Percentiles rank a stretch among this genome's conserved stretches.
Conservation (phyloP, 2,329 filamentous ascomycete genomes). For the Chaetomium sp. region DNA sequence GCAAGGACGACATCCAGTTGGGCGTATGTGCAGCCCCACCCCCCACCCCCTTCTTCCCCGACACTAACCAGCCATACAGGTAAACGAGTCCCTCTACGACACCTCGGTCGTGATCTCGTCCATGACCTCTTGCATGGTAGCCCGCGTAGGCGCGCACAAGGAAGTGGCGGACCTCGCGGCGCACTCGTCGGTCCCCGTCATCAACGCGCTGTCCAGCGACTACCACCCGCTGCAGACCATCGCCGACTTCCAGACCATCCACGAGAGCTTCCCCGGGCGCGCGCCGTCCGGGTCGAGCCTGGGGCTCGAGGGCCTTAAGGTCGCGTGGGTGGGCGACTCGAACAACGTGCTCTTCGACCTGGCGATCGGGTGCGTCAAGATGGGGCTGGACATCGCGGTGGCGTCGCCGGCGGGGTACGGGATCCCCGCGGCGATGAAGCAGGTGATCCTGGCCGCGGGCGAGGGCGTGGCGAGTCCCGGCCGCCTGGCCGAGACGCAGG, state of each 20-base stretch:
- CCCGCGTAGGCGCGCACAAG: slow-evolving; percentile 75
- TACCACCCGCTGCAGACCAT: slow-evolving; percentile 95
- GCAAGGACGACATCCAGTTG: slow-evolving; percentile 93
- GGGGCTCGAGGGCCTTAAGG: slow-evolving; percentile 79
- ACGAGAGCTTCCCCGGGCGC: slow-evolving; percentile 69
- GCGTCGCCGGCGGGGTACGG: slow-evolving; percentile 84
- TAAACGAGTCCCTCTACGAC: slow-evolving; percentile 94
- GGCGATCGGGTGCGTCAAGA: slow-evolving; percentile 82
- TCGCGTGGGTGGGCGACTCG: slow-evolving; percentile 94
- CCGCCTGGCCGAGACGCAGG: slow-evolving; percentile 71
- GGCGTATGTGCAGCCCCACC: slow-evolving; percentile 58
- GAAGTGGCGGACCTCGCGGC: slow-evolving; percentile 72
- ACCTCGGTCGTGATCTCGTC: slow-evolving; percentile 92
- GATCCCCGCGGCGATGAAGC: slow-evolving; percentile 74
- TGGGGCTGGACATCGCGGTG: slow-evolving; percentile 82
- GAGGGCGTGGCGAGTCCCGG: slow-evolving; percentile 61
- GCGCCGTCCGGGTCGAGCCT: slow-evolving; percentile 48
- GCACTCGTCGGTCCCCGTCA: slow-evolving; percentile 76
- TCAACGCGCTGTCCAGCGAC: slow-evolving; percentile 85
- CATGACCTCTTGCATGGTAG: slow-evolving; percentile 83
- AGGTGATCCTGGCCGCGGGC: slow-evolving; percentile 68
- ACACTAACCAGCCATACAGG: slow-evolving; percentile 46
- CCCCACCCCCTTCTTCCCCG: slow-evolving; percentile 2
- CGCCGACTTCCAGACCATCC: slow-evolving; percentile 89
- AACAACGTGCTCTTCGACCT: slow-evolving; percentile 97